Evolutionary conservation across 352 stramenopile genomes (phyloP), one percentile per base, ranked within the genome.

Genomic region (Thalassiosira delicatula): DNA sequence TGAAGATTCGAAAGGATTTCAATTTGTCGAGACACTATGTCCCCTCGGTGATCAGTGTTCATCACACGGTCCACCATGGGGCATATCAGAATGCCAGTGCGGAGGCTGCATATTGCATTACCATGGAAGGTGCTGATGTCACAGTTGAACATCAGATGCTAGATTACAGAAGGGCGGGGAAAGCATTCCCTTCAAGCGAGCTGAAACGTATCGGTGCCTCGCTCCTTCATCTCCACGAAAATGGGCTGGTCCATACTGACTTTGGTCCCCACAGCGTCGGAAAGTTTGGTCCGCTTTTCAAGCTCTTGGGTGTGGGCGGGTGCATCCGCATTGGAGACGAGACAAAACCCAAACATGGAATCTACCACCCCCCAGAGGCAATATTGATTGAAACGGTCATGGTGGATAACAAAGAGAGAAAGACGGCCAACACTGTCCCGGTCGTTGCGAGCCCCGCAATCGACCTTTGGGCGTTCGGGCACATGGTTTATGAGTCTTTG

Each of bases 21-120:
- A 78, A 93, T 62, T 70, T 94, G 12, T 94, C 89, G 44, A 79
- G 91, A 21, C 87, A 93, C 49, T 93, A 94, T 37, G 89, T 94
- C 54, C 91, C 91, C 49, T 85, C 91, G 19, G 90, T 94, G 40
- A 90, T 94, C 29, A 94, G 89, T 81, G 81, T 94, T 44, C 89
- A 94, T 54, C 91, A 94, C 73, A 94, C 91, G 2, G 90, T 93
- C 8, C 88, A 92, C 62, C 88, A 94, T 80, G 91, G 89, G 17
- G 88, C 89, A 4, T 94, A 94, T 65, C 88, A 88, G 1, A 89
- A 94, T 74, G 91, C 91, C 35, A 94, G 93, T 89, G 91, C 89
- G 9, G 91, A 94, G 46, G 89, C 91, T 54, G 90, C 88, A 3
- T 94, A 93, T 51, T 94, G 89, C 65, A 94, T 94, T 51, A 94